phyloP scores from a whole-genome alignment of 225 moss, liverwort and hornwort species.

The Anthoceros angustus region DNA sequence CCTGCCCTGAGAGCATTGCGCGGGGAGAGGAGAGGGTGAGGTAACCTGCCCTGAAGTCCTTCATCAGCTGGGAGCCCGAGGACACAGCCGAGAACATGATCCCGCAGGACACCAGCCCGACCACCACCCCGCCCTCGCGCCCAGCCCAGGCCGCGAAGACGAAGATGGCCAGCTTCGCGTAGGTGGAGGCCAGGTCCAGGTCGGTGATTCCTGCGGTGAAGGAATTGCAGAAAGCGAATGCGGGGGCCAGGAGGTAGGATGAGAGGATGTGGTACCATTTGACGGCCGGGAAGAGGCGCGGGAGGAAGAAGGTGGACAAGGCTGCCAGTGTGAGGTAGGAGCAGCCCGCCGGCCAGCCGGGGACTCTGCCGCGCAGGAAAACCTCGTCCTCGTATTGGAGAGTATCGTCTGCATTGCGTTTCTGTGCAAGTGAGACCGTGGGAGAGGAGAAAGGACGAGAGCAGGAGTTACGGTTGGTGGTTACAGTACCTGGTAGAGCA shows the following conservation, averaged over 20 bases:
- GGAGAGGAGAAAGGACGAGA: conserved; percentile 7
- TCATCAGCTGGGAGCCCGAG: conserved; percentile 65
- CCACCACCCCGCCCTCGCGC: conserved; percentile 44
- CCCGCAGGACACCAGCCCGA: conserved; percentile 54
- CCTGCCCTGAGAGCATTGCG: conserved; percentile 88
- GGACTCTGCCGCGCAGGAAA: conserved; percentile 63
- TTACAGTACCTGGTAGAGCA: conserved; percentile 8
- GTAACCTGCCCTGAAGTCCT: conserved; percentile 83
- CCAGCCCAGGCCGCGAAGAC: conserved; percentile 84
- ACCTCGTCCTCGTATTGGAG: conserved; percentile 15
- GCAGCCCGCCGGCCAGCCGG: conserved; percentile 34
- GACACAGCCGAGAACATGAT: conserved; percentile 65
- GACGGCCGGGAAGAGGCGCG: conserved; percentile 47
- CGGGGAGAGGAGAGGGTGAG: conserved; percentile 69
- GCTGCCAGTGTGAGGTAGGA: conserved; percentile 49
- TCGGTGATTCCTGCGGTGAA: conserved; percentile 71
- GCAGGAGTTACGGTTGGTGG: no score
- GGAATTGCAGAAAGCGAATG: conserved; percentile 80
- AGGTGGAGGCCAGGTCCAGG: conserved; percentile 66
- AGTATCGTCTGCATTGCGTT: conserved; percentile 7
- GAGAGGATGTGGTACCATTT: conserved; percentile 71
- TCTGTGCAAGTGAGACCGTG: no score
- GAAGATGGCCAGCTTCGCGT: conserved; percentile 82
- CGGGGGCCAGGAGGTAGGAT: conserved; percentile 68
- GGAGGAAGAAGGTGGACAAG: conserved; percentile 30